Conservation (phyloP, 2,329 filamentous ascomycete species). For the Ambrosiella beaveri region DNA sequence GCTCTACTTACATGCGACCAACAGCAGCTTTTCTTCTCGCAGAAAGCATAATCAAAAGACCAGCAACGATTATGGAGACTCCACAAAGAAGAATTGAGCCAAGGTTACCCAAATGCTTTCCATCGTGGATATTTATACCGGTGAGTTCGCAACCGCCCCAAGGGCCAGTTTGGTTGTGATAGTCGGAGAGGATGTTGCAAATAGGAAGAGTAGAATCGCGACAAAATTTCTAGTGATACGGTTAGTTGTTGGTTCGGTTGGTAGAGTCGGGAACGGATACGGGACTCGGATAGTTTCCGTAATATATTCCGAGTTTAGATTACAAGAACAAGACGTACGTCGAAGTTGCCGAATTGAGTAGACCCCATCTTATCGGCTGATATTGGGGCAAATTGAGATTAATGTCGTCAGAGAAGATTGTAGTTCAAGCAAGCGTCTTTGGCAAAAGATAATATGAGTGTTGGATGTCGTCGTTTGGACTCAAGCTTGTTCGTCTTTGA, state of each 20-base stretch:
- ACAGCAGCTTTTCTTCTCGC: conserved; percentile 87
- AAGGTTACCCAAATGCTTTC: conserved; percentile 59
- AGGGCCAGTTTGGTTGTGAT: conserved; percentile 39
- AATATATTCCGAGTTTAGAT: no score
- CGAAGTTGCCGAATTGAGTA: conserved; percentile 44
- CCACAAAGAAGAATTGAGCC: conserved; percentile 79
- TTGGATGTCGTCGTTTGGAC: not conserved
- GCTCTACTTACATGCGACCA: conserved; percentile 54
- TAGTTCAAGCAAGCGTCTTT: no score
- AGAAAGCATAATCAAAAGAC: conserved; percentile 58
- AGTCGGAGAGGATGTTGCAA: conserved; percentile 57
- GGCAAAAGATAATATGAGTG: no score
- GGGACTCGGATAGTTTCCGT: not conserved
- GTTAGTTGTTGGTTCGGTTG: not conserved
- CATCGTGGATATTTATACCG: conserved; percentile 55
- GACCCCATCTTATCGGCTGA: conserved; percentile 33
- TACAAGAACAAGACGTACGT: conserved; percentile 24
- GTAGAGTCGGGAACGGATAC: not conserved
- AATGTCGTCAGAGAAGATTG: not conserved
- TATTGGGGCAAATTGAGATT: not conserved
- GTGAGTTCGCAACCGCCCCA: conserved; percentile 56
- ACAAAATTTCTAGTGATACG: conserved; percentile 51
- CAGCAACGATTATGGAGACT: conserved; percentile 52
- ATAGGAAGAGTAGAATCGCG: conserved; percentile 67
- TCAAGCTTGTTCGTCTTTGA: no score